A percentile compares a stretch with the other conserved stretches of the same genome.
phyloP scores from a whole-genome alignment of 805 yeast species.

The Danielia oregonensis region DNA sequence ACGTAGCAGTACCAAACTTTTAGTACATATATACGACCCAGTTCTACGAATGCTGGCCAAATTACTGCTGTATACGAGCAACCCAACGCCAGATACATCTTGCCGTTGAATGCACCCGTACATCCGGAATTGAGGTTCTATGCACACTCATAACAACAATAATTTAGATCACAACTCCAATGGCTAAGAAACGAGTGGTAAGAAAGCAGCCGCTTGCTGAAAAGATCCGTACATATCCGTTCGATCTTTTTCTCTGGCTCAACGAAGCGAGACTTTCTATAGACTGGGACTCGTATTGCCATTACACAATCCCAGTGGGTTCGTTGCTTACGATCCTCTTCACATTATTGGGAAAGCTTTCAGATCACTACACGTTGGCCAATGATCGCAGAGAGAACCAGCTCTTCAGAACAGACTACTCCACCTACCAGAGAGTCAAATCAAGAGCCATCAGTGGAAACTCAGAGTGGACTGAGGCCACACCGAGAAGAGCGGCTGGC shows the following conservation, averaged over 20 bases:
- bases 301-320: conserved; percentile 31
- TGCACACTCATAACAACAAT: conserved; percentile 3
- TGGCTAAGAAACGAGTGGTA: conserved; percentile 15
- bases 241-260: conserved; percentile 32
- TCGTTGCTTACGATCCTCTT: conserved; percentile 16
- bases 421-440: conserved; percentile 30
- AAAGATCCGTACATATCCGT: conserved; percentile 31
- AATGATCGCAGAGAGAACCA: conserved; percentile 26
- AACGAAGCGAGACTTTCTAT: conserved; percentile 36
- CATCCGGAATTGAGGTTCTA: not conserved
- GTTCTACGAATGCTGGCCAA: conserved; percentile 5
- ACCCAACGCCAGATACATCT: not conserved
- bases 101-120: not conserved
- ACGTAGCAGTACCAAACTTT: not conserved
- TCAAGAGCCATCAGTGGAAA: conserved; percentile 12
- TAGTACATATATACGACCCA: too few relatives aligned
- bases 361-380: conserved; percentile 22
- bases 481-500: conserved; percentile 2
- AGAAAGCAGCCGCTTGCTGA: conserved; percentile 28
- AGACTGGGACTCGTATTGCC: conserved; percentile 39
- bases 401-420: conserved; percentile 33
- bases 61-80: not conserved
- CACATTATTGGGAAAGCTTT: conserved; percentile 19
- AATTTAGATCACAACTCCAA: too few relatives aligned
- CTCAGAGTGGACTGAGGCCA: not conserved